These are phyloP conservation scores for Ampelocalamus luodianensis DNA, from an alignment of 176 grass and related monocot genomes.

Conservation along the genomic window DNA sequence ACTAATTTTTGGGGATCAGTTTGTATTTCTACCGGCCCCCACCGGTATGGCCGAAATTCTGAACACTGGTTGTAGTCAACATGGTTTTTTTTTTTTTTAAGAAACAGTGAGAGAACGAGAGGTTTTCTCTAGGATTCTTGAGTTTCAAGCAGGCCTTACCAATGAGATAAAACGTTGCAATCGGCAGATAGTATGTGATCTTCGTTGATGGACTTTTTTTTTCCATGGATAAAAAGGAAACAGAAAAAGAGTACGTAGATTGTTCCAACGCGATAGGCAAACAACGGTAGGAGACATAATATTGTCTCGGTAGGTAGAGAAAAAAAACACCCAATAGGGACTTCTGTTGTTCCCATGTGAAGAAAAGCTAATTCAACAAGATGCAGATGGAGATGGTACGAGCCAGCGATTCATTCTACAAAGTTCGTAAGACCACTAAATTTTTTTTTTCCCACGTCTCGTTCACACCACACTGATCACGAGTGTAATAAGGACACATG, in stretches of 20 bases:
- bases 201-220: not conserved
- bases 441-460: too few relatives aligned
- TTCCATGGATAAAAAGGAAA: not conserved
- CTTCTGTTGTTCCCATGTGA: slow-evolving; percentile 9
- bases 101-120: not conserved
- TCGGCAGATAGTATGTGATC: not conserved
- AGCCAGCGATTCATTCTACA: not conserved
- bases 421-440: not conserved
- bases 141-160: not conserved
- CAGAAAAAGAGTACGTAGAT: not conserved
- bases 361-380: not conserved
- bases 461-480: too few relatives aligned
- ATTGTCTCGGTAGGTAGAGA: not conserved
- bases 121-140: not conserved
- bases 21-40: too few relatives aligned
- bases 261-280: not conserved
- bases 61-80: not conserved
- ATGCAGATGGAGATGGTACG: not conserved
- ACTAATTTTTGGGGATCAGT: too few relatives aligned
- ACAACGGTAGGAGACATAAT: not conserved
- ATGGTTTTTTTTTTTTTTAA: not conserved
- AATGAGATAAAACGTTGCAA: not conserved
- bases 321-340: not conserved
- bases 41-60: too few relatives aligned
- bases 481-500: too few relatives aligned